A percentile compares a stretch with the other conserved stretches of the same genome.
phyloP scores from a whole-genome alignment of 257 asterid species.

The Petunia secreta region DNA sequence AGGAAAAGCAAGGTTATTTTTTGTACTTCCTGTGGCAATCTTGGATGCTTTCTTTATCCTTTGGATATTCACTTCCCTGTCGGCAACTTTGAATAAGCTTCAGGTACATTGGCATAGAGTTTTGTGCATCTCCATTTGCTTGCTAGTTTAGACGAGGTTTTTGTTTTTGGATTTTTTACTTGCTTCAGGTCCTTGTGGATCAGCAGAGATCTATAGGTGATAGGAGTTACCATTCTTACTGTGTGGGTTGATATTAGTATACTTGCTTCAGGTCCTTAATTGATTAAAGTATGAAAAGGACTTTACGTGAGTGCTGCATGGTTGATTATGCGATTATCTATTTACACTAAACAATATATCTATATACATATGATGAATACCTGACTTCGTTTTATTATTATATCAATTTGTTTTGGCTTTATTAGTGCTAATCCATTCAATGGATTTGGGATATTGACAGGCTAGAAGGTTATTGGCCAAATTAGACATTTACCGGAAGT shows the following conservation, averaged over 20 bases:
- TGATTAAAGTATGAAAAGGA: neutral
- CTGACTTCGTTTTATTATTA: neutral
- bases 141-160: neutral
- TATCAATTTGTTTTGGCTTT: neutral
- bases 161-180: neutral
- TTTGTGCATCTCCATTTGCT: neutral
- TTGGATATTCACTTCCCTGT: conserved; percentile 91
- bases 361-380: neutral
- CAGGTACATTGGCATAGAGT: conserved; percentile 62
- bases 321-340: neutral
- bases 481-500: conserved; percentile 83
- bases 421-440: conserved; percentile 11
- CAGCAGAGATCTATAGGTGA: conserved; percentile 6
- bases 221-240: neutral
- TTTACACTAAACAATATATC: neutral
- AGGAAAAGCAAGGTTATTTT: conserved; percentile 86
- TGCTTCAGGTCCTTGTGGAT: neutral
- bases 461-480: conserved; percentile 85
- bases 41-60: conserved; percentile 97
- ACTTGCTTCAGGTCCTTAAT: neutral
- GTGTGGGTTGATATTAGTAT: neutral
- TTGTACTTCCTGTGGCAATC: conserved; percentile 87
- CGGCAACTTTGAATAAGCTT: conserved; percentile 87
- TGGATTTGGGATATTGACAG: conserved; percentile 42
- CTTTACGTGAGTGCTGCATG: neutral